phyloP scores from a whole-genome alignment of 1,284 basidiomycete species.

The Xanthoconium separans region DNA sequence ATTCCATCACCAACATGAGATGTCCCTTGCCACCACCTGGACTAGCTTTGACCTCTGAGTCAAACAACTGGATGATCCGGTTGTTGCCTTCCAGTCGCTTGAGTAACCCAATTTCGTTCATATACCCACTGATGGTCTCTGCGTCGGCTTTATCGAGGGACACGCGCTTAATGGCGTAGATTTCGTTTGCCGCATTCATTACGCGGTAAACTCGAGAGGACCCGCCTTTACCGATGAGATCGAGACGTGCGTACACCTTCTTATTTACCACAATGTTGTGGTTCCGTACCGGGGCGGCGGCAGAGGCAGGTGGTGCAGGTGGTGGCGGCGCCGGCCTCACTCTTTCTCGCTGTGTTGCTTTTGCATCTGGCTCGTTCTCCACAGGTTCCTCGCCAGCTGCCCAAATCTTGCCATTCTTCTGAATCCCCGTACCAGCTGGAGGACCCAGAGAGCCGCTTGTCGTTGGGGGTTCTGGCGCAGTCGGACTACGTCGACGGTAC shows the following conservation, averaged over 20 bases:
- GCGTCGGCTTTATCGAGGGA: slow-evolving; percentile 81
- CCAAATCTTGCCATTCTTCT: slow-evolving; percentile 47
- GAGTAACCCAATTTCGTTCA: slow-evolving; percentile 89
- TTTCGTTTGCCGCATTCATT: slow-evolving; percentile 70
- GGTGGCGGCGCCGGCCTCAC: slow-evolving; percentile 27
- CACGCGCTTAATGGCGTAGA: slow-evolving; percentile 89
- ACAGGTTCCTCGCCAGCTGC: slow-evolving; percentile 40
- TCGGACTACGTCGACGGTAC: slow-evolving; percentile 59
- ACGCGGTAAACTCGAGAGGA: slow-evolving; percentile 94
- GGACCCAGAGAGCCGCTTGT: slow-evolving; percentile 38
- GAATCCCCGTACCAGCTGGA: slow-evolving; percentile 17
- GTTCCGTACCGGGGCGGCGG: slow-evolving; percentile 30
- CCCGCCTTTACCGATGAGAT: slow-evolving; percentile 88
- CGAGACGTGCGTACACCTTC: slow-evolving; percentile 77
- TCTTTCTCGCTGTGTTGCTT: slow-evolving; percentile 24
- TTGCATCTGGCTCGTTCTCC: slow-evolving; percentile 30
- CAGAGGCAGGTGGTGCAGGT: slow-evolving; percentile 17
- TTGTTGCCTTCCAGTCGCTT: slow-evolving; percentile 86
- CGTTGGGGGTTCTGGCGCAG: slow-evolving; percentile 57
- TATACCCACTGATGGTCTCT: slow-evolving; percentile 88
- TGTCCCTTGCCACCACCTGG: slow-evolving; percentile 65
- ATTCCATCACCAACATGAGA: slow-evolving; percentile 89
- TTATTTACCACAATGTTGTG: slow-evolving; percentile 58
- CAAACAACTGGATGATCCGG: slow-evolving; percentile 85
- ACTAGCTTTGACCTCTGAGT: slow-evolving; percentile 74